A percentile compares a stretch with the other conserved stretches of the same genome.
phyloP scores from a whole-genome alignment of 345 rosid genomes.

The Aquilaria yunnanensis region DNA sequence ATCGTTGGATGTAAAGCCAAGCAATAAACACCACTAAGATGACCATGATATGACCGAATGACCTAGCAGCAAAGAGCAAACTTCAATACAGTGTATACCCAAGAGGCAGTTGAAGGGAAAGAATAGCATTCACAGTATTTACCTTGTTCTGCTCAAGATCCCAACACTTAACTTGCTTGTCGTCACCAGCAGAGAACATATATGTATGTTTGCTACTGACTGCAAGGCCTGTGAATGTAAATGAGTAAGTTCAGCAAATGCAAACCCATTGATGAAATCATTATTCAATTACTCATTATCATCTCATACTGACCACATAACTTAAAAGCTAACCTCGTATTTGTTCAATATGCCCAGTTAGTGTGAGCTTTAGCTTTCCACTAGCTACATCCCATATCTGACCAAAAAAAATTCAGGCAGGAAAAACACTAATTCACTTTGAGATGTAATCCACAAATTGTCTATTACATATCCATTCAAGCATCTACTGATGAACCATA shows the following conservation, averaged over 20 bases:
- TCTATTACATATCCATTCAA: neutral
- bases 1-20: constrained; percentile 96
- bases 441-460: neutral
- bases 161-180: constrained; percentile 99
- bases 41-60: constrained; percentile 96
- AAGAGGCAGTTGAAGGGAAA: neutral
- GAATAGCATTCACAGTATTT: constrained; percentile 9
- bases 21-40: constrained; percentile 97
- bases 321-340: constrained; percentile 57
- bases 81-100: constrained; percentile 8
- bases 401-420: constrained; percentile 13
- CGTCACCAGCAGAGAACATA: constrained; percentile 99
- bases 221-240: constrained; percentile 67
- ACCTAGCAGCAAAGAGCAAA: constrained; percentile 35
- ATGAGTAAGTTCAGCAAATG: neutral
- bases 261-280: constrained; percentile 6
- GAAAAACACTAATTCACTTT: neutral
- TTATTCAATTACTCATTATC: constrained; percentile 1
- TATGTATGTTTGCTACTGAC: constrained; percentile 84
- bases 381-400: constrained; percentile 97
- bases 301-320: neutral
- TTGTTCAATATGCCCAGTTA: constrained; percentile 97
- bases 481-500: neutral
- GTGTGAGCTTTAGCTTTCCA: constrained; percentile 87
- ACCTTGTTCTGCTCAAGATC: constrained; percentile 99